Evolutionary conservation across 257 asterid species (phyloP).

Genomic region (Ocimum tenuiflorum): DNA sequence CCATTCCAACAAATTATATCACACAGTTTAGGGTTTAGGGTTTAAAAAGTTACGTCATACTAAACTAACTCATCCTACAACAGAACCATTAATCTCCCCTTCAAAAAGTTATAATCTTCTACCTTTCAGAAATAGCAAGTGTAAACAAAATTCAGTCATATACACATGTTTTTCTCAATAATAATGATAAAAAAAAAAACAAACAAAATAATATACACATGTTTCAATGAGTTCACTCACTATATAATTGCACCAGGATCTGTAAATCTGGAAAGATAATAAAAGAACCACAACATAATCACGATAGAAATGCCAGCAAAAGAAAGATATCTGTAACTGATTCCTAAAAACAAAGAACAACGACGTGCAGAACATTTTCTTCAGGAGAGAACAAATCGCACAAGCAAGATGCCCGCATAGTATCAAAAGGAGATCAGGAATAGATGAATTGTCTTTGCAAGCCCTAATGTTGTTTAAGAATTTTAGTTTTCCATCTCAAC

Average conservation of each 20-base stretch:
- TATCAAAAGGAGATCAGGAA: background rate
- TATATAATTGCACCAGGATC: background rate
- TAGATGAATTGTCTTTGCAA: background rate
- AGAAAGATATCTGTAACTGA: background rate
- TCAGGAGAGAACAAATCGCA: background rate
- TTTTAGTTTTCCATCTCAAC: background rate
- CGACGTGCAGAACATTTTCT: background rate
- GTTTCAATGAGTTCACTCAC: background rate
- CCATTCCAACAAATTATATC: too few relatives aligned
- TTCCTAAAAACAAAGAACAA: background rate
- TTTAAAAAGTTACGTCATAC: background rate
- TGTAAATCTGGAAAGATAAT: background rate
- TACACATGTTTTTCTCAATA: too few relatives aligned
- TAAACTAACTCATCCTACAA: background rate
- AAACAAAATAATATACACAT: background rate
- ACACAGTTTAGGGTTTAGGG: background rate
- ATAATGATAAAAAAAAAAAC: too few relatives aligned
- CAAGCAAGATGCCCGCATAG: background rate
- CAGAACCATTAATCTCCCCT: background rate
- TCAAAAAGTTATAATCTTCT: background rate
- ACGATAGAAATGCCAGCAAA: background rate
- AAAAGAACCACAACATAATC: background rate
- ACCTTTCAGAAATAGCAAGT: background rate
- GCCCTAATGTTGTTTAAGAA: background rate
- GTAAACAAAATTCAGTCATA: background rate